phyloP scores from a whole-genome alignment of 1,139 yeast species.

The Magnusiomyces sp. region DNA sequence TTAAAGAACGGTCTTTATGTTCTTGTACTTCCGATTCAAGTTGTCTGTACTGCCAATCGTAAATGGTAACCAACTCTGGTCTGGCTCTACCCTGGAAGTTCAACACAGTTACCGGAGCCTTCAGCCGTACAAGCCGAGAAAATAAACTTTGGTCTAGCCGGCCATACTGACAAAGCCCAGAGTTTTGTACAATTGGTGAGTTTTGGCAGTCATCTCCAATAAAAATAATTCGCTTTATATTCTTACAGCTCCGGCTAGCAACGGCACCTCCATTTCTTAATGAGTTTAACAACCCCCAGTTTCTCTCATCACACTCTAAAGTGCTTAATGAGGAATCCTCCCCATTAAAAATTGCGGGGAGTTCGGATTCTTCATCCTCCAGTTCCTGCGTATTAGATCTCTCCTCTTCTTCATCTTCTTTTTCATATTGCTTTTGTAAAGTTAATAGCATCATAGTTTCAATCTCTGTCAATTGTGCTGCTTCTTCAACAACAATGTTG shows the following conservation, averaged over 20 bases:
- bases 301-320: too few species aligned
- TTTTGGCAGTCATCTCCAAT: constrained; percentile 32
- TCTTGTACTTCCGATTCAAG: not conserved
- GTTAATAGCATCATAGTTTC: constrained; percentile 31
- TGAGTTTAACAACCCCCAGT: too few species aligned
- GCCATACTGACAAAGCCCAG: constrained; percentile 16
- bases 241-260: not conserved
- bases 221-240: constrained; percentile 26
- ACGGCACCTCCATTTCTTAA: not conserved
- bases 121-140: constrained; percentile 23
- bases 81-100: constrained; percentile 25
- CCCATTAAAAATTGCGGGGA: too few species aligned
- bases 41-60: constrained; percentile 22
- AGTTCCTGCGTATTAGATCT: not conserved
- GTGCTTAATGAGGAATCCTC: too few species aligned
- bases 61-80: constrained; percentile 23
- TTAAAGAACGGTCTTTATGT: not conserved
- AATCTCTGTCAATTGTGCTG: constrained; percentile 30
- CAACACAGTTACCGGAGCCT: constrained; percentile 22
- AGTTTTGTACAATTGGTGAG: constrained; percentile 22
- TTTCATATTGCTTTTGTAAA: constrained; percentile 9
- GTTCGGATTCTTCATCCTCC: too few species aligned
- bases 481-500: constrained; percentile 31
- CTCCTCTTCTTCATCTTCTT: constrained; percentile 1
- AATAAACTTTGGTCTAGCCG: constrained; percentile 25